Base-by-base conservation (phyloP, 257 asterid species). In the Galeopsis tetrahit region DNA sequence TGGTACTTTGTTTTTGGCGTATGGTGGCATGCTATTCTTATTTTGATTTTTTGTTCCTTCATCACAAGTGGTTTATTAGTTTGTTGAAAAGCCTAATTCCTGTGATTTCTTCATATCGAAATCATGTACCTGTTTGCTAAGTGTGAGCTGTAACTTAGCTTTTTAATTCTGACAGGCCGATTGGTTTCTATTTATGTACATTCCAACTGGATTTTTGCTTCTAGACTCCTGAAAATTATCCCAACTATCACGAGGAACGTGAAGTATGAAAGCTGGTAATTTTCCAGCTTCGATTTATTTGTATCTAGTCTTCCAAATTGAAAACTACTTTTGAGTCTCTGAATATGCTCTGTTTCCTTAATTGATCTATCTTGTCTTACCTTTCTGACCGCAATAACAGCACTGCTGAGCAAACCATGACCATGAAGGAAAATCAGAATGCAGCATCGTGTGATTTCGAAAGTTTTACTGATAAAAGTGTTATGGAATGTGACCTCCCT, bases 351-450 rank as follows among this genome's bases (percentile, higher is more conserved):
- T 8, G 21, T 59, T 13, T 39, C 31, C 48, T 13, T 40, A 58
- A 10, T 13, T 33, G 28, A 39, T 63, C 74, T 42, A 33, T 33
- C 14, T 66, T 69, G 28, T 21, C 48, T 36, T 14, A 81, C 72
- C 69, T 60, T 80, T 80, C 35, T 33, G 43, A 73, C 70, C 80
- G 66, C 71, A 68, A 38, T 56, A 59, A 69, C 90, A 82, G 90
- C 73, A 46, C 60, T 65, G 75, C 82, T 68, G 88, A 85, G 75
- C 77, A 62, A 79, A 79, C 79, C 77, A 70, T 70, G 78, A 83
- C 57, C 66, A 88, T 83, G 94, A 87, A 85, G 77, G 97, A 87
- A 83, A 77, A 75, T 76, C 82, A 81, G 85, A 72, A 74, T 11
- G 85, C 78, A 57, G 73, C 69, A 11, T 36, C 74, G 63, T 66